A percentile compares a stretch with the other conserved stretches of the same genome.
Conservation (phyloP, 495 filamentous ascomycete genomes). For the Talaromyces stipitatus region DNA sequence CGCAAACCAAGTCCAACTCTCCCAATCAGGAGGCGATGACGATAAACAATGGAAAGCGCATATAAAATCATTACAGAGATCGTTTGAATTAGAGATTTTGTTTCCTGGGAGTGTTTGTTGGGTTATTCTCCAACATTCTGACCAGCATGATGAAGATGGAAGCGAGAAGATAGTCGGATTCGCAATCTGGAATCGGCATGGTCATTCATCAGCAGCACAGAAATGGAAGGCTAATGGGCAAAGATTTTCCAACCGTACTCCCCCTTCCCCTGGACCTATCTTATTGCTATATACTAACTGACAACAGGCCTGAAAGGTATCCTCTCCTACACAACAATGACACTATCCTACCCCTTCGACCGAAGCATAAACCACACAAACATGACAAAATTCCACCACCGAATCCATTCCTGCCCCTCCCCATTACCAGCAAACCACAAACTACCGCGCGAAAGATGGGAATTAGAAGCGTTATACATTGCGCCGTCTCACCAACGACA, state of each 20-base stretch:
- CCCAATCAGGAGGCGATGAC: background rate
- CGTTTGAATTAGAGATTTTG: background rate
- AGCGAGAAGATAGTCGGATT: background rate
- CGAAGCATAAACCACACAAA: background rate
- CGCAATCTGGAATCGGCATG: background rate
- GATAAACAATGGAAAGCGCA: constrained; percentile 1
- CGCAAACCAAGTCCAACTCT: background rate
- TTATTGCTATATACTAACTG: background rate
- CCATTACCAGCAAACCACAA: background rate
- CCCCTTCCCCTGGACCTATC: background rate
- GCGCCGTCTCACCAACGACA: background rate
- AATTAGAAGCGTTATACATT: constrained; percentile 4
- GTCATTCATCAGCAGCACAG: background rate
- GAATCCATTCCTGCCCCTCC: background rate
- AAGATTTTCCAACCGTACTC: background rate
- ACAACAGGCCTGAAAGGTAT: background rate
- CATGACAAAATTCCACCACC: background rate
- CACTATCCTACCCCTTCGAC: constrained; percentile 2
- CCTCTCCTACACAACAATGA: background rate
- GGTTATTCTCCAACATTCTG: background rate
- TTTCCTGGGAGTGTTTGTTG: background rate
- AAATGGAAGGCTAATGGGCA: background rate
- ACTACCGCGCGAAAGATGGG: constrained; percentile 1
- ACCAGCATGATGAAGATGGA: background rate
- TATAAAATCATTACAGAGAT: background rate